phyloP scores from a whole-genome alignment of 352 stramenopile genomes.

The Saprolegnia diclina region DNA sequence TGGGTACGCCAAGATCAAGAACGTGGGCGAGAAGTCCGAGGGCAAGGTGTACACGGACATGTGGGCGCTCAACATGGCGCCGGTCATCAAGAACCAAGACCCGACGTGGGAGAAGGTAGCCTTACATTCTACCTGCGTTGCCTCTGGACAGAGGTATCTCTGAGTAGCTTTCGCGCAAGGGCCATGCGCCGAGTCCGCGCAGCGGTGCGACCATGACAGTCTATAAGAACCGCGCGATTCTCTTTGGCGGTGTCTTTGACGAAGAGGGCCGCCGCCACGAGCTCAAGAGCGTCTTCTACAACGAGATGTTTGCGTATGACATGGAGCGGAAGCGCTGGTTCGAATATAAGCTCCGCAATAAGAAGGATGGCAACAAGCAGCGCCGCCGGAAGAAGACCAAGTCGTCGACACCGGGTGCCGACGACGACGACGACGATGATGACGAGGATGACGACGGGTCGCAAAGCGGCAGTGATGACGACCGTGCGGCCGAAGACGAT shows the following conservation, averaged over 20 bases:
- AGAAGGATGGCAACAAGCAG: constrained; percentile 60
- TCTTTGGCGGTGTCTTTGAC: constrained; percentile 96
- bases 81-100: constrained; percentile 80
- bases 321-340: constrained; percentile 96
- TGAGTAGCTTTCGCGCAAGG: constrained; percentile 70
- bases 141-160: not conserved
- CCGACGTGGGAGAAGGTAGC: constrained; percentile 91
- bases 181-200: constrained; percentile 70
- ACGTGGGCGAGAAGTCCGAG: constrained; percentile 86
- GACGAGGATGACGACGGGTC: constrained; percentile 44
- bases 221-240: constrained; percentile 93
- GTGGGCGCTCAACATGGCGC: constrained; percentile 91
- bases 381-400: constrained; percentile 60
- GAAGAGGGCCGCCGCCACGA: constrained; percentile 79
- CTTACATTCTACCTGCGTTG: constrained; percentile 6
- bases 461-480: constrained; percentile 55
- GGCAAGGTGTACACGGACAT: constrained; percentile 94
- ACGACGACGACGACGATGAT: constrained; percentile 32
- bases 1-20: constrained; percentile 94
- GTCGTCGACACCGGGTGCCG: constrained; percentile 4
- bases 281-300: constrained; percentile 93
- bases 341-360: constrained; percentile 83
- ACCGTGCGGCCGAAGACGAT: constrained; percentile 77
- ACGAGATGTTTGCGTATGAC: constrained; percentile 96
- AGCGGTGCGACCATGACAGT: constrained; percentile 75